Evolutionary conservation across 371 early-diverging fungal genomes (phyloP).

Genomic region (Conidiobolus incongruus): DNA sequence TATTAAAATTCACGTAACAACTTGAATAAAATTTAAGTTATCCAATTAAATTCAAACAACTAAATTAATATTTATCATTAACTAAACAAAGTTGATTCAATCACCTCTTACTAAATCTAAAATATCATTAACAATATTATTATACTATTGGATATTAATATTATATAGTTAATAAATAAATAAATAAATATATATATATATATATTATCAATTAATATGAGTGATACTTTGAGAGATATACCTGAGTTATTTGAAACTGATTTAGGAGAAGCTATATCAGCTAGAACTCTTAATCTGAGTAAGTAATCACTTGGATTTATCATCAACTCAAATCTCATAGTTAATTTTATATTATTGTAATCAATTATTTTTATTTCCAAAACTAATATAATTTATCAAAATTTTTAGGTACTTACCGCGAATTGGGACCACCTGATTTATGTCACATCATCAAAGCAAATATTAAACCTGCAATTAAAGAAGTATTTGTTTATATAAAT

Average conservation of each 20-base stretch:
- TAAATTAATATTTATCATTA: too few species aligned
- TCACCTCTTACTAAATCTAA: too few species aligned
- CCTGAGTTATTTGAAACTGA: slow-evolving; percentile 88
- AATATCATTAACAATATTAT: too few species aligned
- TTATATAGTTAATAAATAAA: too few species aligned
- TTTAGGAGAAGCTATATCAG: slow-evolving; percentile 57
- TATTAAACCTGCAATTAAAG: slow-evolving; percentile 51
- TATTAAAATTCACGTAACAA: too few species aligned
- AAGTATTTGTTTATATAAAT: slow-evolving; percentile 21
- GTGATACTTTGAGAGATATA: slow-evolving; percentile 39
- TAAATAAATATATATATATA: too few species aligned
- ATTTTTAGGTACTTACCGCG: slow-evolving; percentile 51
- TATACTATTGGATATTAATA: too few species aligned
- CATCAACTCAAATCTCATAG: neutral
- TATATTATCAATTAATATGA: neutral
- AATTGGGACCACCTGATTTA: slow-evolving; percentile 92
- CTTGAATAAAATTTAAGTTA: too few species aligned
- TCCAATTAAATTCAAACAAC: too few species aligned
- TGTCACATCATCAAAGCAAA: slow-evolving; percentile 80
- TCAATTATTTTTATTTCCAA: too few species aligned
- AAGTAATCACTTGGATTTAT: slow-evolving; percentile 10
- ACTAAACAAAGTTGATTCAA: too few species aligned
- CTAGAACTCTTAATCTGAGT: slow-evolving; percentile 81
- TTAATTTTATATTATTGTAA: neutral
- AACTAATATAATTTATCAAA: neutral